Base-by-base conservation (phyloP, 345 rosid species). In the Streptanthus diversifolius region DNA sequence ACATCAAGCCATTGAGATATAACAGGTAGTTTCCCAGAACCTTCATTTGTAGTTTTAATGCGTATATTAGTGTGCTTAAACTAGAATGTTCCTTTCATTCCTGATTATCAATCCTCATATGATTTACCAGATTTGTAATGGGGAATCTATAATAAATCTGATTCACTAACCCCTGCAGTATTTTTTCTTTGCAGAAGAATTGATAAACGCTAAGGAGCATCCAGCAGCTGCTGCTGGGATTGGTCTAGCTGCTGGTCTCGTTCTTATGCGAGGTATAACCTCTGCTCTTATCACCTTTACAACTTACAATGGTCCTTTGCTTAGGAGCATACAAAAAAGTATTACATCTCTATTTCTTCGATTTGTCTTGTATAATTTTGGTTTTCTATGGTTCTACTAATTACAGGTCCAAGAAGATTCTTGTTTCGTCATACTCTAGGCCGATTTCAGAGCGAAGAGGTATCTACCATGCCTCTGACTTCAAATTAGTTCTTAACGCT, bases 371-470 rank as follows among this genome's bases (percentile, higher is more conserved):
- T 53, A 41, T 47, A 32, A 44, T 56, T 56, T 30, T 21, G 19
- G 19, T 45, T 63, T 33, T 43, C 33, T 44, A 0, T 69, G 33
- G 22, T 41, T 52, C 2, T 35, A 35, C 24, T 5, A 33, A 55
- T 64, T 57, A 2, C 85, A 95, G 99, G 95, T 32, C 96, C 99
- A 25, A 84, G 98, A 82, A 88, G 92, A 80, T 80, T 95, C 80
- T 65, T 95, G 72, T 76, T 88, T 73, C 93, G 88, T 45, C 77
- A 86, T 52, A 95, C 96, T 13, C 77, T 90, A 15, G 98, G 99
- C 32, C 82, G 92, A 45, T 72, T 91, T 62, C 93, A 81, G 63
- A 95, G 92, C 67, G 98, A 95, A 84, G 99, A 95, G 99, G 99
- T 86, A 80, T 54, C 55, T 61, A 63, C 57, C 49, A 63, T 47